Base-by-base conservation (phyloP, 805 yeast genomes). In the Zygotorulaspora danielsina region DNA sequence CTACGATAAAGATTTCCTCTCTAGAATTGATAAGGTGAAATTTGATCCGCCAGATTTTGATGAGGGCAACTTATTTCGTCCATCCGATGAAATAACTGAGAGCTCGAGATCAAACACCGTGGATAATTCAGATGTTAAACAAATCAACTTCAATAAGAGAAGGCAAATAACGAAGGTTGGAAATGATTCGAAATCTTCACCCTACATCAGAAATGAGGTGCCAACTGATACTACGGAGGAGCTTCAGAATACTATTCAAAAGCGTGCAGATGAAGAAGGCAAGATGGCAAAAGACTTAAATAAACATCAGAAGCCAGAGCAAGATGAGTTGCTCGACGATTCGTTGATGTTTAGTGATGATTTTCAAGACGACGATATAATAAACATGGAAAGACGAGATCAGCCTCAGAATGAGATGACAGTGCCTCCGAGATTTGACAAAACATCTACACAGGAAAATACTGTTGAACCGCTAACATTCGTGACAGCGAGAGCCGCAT, bases 1-100 rank as follows among this genome's bases (percentile, higher is more conserved):
- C n/a, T 84, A 84, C 52, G 94, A 84, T 56, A 80, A 80, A 51
- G 78, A 76, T 36, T 81, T 79, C 42, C 58, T 82, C 29, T 69
- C 62, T 5, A 66, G 60, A 48, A 68, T 68, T 19, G 67, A 69
- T 35, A 64, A 61, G 32, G 70, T 68, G 2, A 67, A 67, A 38
- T 66, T 65, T 47, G 70, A 65, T 34, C 72, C 72, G 0, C 71
- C 71, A 13, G 72, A 68, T 44, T 67, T 68, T 46, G 72, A 67
- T 49, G 72, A 68, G 45, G 59, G 67, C 4, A 66, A 63, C 39
- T 43, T 68, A 40, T 66, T 65, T 51, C 57, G 72, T 38, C 64
- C 62, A 4, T 49, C 62, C 9, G 64, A 60, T 41, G 66, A 60
- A 41, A 48, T 53, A 12, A 53, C 54, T 36, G 65, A 60, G 42